Base-by-base conservation (phyloP, 495 filamentous ascomycete species). In the Thermochaetoides thermophila region DNA sequence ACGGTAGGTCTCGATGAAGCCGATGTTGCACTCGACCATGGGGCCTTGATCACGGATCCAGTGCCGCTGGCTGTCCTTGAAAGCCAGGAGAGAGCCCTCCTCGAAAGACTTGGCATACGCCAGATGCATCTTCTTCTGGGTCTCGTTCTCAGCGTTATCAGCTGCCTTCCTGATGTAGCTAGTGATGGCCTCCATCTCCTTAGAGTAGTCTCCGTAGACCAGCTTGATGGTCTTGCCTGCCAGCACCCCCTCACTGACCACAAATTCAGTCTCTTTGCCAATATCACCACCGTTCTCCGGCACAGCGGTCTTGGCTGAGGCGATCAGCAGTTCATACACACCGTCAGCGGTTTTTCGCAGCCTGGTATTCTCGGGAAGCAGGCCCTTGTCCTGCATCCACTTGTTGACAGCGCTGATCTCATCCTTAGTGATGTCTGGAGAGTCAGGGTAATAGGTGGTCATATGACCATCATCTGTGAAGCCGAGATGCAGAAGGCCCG, bases 1-100 rank as follows among this genome's bases (percentile, higher is more conserved):
- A 31, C 89, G 72, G 49, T 96, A 97, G 0, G 86, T 93, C 59
- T 97, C 89, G 25, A 97, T 78, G 47, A 96, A 97, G 1, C 89
- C 89, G 35, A 96, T 73, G 52, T 96, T 87, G 12, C 69, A 79
- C 55, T 96, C 89, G 12, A 97, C 74, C 53, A 71, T 75, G 5
- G 89, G 89, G 11, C 83, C 78, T 38, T 86, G 81, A 42, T 97
- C 86, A 32, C 79, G 73, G 27, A 97, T 86, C 89, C 89, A 97
- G 42, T 74, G 73, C 31, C 84, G 67, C 53, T 97, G 89, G 42
- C 73, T 76, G 45, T 92, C 79, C 61, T 91, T 93, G 66, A 85
- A 92, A 18, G 82, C 79, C 31, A 81, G 62, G 17, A 94, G 69
- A 10, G 83, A 92, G 12, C 89, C 89, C 28, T 76, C 69, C 12